Percentiles rank a stretch among this genome's conserved stretches.
Evolutionary conservation across 805 yeast species (phyloP).

Genomic region (Maudiozyma bulderi): DNA sequence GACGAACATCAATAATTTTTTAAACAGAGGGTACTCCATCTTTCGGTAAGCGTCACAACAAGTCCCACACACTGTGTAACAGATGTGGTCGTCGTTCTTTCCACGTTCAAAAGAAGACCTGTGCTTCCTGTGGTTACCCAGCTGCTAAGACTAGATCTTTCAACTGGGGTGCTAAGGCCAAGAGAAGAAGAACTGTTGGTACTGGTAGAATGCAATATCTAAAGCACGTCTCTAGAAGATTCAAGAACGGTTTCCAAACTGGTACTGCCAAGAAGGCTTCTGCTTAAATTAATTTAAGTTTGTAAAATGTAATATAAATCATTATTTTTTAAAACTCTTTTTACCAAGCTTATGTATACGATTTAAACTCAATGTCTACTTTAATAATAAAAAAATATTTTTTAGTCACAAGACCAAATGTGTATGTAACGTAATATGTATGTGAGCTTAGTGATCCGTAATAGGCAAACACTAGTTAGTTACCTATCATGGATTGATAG

Average conservation of each 20-base stretch:
- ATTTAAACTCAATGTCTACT: neutral
- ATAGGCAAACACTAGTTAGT: no score
- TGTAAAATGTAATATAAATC: neutral
- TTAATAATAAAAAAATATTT: neutral
- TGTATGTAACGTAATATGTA: no score
- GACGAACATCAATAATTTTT: slow-evolving; percentile 9
- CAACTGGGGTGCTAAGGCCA: slow-evolving; percentile 99
- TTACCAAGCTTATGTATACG: neutral
- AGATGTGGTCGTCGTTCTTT: slow-evolving; percentile 98
- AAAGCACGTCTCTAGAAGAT: slow-evolving; percentile 93
- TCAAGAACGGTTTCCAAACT: slow-evolving; percentile 97
- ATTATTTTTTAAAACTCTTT: neutral
- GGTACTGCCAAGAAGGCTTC: slow-evolving; percentile 45
- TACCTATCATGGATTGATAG: no score
- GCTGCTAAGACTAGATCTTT: slow-evolving; percentile 95
- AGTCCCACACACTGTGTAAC: slow-evolving; percentile 97
- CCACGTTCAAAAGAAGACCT: slow-evolving; percentile 98
- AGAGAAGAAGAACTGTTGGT: slow-evolving; percentile 99
- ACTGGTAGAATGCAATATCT: slow-evolving; percentile 98
- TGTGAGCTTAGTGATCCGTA: no score
- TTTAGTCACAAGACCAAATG: neutral
- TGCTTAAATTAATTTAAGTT: slow-evolving; percentile 34
- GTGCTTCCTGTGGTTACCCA: slow-evolving; percentile 99
- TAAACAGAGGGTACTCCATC: slow-evolving; percentile 95
- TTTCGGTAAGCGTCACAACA: slow-evolving; percentile 99